A percentile compares a stretch with the other conserved stretches of the same genome.
Evolutionary conservation across 495 filamentous ascomycete genomes (phyloP).

Genomic region (Tuber calosporum): DNA sequence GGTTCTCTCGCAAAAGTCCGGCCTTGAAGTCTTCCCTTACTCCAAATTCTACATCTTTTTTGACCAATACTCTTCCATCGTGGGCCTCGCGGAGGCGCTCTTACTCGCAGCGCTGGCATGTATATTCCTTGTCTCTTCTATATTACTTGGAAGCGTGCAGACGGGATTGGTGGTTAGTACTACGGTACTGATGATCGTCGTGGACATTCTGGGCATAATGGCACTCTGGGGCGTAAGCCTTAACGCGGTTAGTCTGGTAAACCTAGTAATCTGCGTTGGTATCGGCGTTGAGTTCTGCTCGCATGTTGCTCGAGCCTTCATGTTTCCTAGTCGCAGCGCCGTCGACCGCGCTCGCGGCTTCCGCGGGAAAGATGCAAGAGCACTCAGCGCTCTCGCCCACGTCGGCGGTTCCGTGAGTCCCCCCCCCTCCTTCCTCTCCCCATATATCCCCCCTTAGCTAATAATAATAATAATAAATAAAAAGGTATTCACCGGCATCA

Average conservation of each 20-base stretch:
- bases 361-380: constrained; percentile 63
- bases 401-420: constrained; percentile 66
- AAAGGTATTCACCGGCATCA: constrained; percentile 82
- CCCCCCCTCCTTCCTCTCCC: neutral
- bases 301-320: constrained; percentile 91
- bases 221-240: constrained; percentile 79
- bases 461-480: too few relatives aligned
- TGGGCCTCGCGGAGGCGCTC: constrained; percentile 66
- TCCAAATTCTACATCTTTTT: constrained; percentile 98
- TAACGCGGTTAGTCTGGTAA: constrained; percentile 94
- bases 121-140: constrained; percentile 67
- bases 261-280: constrained; percentile 91
- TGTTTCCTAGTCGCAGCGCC: constrained; percentile 71
- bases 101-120: constrained; percentile 74
- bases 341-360: constrained; percentile 64
- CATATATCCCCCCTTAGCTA: neutral
- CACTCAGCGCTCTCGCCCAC: constrained; percentile 86
- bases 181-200: constrained; percentile 84
- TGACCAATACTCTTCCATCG: constrained; percentile 86
- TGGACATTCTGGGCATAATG: constrained; percentile 95
- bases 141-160: constrained; percentile 73
- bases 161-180: constrained; percentile 75
- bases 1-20: constrained; percentile 59
- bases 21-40: constrained; percentile 83
- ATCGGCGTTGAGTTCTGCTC: constrained; percentile 97